Percentiles rank a stretch among this genome's conserved stretches.
phyloP scores from a whole-genome alignment of 202 grass and related monocot species.

The Musa balbisiana region DNA sequence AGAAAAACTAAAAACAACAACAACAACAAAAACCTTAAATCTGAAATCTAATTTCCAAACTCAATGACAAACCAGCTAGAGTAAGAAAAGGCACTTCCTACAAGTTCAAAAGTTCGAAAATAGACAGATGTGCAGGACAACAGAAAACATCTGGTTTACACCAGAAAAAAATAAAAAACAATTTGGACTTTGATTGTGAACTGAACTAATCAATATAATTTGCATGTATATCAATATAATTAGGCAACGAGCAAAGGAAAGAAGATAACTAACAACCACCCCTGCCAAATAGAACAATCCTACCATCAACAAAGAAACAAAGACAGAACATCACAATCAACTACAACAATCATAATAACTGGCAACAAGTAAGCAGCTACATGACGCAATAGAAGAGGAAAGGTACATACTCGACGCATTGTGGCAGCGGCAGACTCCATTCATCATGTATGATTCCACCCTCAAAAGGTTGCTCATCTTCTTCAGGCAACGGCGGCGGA shows the following conservation, averaged over 20 bases:
- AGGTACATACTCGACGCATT: constrained; percentile 51
- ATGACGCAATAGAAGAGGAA: background rate
- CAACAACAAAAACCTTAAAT: too few species aligned
- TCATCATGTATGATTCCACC: constrained; percentile 59
- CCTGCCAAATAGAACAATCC: background rate
- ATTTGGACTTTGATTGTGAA: background rate
- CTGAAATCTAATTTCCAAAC: too few species aligned
- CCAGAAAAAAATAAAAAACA: background rate
- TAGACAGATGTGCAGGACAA: too few species aligned
- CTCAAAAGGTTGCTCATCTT: constrained; percentile 69
- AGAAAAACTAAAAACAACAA: too few species aligned
- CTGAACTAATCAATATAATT: background rate
- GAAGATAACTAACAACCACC: background rate
- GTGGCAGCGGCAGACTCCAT: constrained; percentile 58
- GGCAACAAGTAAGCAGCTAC: background rate
- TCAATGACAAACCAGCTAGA: too few species aligned
- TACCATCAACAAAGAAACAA: background rate
- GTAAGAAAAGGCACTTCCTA: too few species aligned
- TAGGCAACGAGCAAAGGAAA: background rate
- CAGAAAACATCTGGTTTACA: too few species aligned
- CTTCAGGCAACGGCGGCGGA: constrained; percentile 70
- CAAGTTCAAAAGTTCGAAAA: too few species aligned
- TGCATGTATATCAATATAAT: background rate
- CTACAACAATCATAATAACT: background rate
- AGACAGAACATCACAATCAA: background rate